Evolutionary conservation across 768 basidiomycete genomes (phyloP), one percentile per base, ranked within the genome.

Genomic region (Pulveroboletus ravenelii): DNA sequence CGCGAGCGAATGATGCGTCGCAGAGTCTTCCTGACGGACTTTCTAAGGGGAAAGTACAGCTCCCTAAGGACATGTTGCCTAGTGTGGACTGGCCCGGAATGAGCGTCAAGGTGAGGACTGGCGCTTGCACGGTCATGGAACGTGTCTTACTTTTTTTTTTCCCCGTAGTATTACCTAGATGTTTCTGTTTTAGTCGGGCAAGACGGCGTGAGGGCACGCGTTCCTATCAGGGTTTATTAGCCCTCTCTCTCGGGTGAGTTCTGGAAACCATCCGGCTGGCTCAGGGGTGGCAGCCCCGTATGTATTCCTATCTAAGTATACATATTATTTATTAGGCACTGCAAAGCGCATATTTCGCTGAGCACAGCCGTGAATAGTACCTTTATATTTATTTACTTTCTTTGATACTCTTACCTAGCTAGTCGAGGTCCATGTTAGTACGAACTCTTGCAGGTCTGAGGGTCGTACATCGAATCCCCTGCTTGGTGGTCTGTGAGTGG

Each of bases 21-120:
- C 73, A 77, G 8, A 60, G 74, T 15, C 72, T 85, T 30, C 86
- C 87, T 1, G 85, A 88, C 60, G 87, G 87, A 12, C 72, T 88
- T 2, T 79, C 76, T 57, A 85, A 83, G 61, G 75, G 78, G 44
- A 78, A 77, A 49, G 69, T 89, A 29, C 63, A 70, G 29, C 65
- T 88, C 6, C 69, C 74, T 41, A 77, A 75, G 57, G 75, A 77
- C 48, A 80, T 87, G 77, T 63, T 87, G 18, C 84, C 85, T 13
- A 76, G 73, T 44, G 76, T 86, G 47, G 78, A 85, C 49, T 86
- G 85, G 82, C 70, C 72, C 41, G 85, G 85, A 9, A 57, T 89
- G 15, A 79, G 73, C 46, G 80, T 88, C 43, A 82, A 85, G 76
- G 87, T 87, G 59, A 48, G 74, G 40, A 15, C 18, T 42, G 41